Base-by-base conservation (phyloP, 148 eudicot genomes). In the Amaranthus cruentus region DNA sequence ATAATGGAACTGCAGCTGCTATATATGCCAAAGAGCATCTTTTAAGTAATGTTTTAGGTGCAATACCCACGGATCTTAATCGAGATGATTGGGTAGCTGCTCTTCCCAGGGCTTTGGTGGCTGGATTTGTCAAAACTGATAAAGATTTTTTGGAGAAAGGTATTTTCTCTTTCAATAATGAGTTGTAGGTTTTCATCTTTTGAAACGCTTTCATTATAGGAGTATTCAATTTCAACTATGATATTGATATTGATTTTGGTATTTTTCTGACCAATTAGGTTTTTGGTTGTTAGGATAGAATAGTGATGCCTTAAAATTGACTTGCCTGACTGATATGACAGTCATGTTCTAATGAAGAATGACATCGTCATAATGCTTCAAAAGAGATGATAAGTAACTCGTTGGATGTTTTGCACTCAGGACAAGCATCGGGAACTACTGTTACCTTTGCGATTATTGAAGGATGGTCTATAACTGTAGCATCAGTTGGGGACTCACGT, bases 401-500 rank as follows among this genome's bases (percentile, higher is more conserved):
- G n/a, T 83, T 74, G 76, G 71, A 62, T 44, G n/a, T 70, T 68
- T 8, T 63, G 6, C 62, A 80, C 28, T 76, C 93, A 95, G 98
- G 88, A 14, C 84, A 87, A 88, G 81, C 89, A 5, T 95, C 98
- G 9, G 98, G 98, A 80, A 91, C 98, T 52, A 95, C 98, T 5
- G 96, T 88, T 52, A 95, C 97, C 38, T 89, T 95, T 85, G 93
- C 83, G 73, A 90, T 95, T 75, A 90, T 95, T 75, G 98, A 95
- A 84, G 98, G 98, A 71, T 90, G 93, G 90, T 85, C 85, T 53
- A 55, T 90, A 71, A 89, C 98, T 51, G 97, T 95, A 72, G 98
- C 97, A 62, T 95, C 98, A 54, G 97, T 95, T 69, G 98, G 98
- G 72, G 98, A 95, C 75, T 95, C 98, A 12, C 96, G 86, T 78